Percentiles rank a stretch among this genome's conserved stretches.
Evolutionary conservation across 2,329 filamentous ascomycete species (phyloP).

Genomic region (Monilinia polystroma): DNA sequence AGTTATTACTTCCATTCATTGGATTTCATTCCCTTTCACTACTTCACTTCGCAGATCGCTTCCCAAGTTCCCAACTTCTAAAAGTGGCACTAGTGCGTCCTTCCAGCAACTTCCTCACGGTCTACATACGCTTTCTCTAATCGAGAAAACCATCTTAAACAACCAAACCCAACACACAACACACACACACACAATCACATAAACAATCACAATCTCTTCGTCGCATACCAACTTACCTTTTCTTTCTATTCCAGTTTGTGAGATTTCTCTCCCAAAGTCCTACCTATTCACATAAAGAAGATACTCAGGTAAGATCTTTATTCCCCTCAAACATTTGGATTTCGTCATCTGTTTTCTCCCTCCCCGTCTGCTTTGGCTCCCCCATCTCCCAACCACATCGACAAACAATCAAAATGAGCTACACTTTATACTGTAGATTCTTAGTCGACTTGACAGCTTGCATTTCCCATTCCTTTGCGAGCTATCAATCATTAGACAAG

Average conservation of each 20-base stretch:
- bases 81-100: constrained; percentile 24
- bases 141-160: constrained; percentile 19
- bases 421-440: neutral
- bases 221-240: constrained; percentile 16
- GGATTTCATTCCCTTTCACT: neutral
- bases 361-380: constrained; percentile 12
- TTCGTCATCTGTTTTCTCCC: constrained; percentile 21
- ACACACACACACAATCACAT: constrained; percentile 16
- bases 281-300: neutral
- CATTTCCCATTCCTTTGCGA: neutral
- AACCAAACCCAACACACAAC: constrained; percentile 8
- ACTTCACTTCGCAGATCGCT: constrained; percentile 17
- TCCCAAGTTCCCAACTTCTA: constrained; percentile 17
- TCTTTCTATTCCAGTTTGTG: constrained; percentile 16
- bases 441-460: neutral
- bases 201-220: constrained; percentile 4
- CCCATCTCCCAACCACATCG: constrained; percentile 8
- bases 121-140: constrained; percentile 12
- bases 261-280: constrained; percentile 3
- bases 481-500: constrained; percentile 12
- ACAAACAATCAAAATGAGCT: neutral
- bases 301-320: constrained; percentile 21
- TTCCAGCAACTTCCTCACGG: constrained; percentile 22
- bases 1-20: neutral
- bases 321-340: constrained; percentile 11